Percentiles rank a stretch among this genome's conserved stretches.
Conservation (phyloP, 2,329 filamentous ascomycete genomes). For the Stemphylium vesicarium region DNA sequence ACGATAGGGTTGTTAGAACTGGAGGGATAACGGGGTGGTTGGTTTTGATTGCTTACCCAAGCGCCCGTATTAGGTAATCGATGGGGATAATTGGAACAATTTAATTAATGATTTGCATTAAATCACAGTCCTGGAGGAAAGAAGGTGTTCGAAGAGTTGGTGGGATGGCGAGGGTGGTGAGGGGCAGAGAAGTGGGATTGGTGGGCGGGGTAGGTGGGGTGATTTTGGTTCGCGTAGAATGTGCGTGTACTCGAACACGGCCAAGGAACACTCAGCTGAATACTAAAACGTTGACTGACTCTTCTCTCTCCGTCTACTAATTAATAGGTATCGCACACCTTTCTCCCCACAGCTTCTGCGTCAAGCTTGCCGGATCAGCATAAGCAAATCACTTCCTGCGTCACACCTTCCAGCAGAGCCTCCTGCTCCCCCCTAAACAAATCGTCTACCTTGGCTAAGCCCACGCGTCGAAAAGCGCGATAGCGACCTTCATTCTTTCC, state of each 20-base stretch:
- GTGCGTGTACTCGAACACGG: too few relatives aligned
- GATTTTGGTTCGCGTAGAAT: too few relatives aligned
- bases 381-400: neutral
- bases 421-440: neutral
- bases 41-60: constrained; percentile 3
- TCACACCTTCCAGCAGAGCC: neutral
- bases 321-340: too few relatives aligned
- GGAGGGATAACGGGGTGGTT: neutral
- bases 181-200: neutral
- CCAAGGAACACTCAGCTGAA: neutral
- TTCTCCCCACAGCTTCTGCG: too few relatives aligned
- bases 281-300: too few relatives aligned
- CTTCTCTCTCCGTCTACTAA: too few relatives aligned
- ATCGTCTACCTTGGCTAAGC: neutral
- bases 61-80: constrained; percentile 17
- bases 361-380: neutral
- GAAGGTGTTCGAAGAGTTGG: too few relatives aligned
- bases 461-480: neutral
- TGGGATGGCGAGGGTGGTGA: neutral
- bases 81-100: neutral
- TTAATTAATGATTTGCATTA: too few relatives aligned
- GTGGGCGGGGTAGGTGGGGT: neutral
- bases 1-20: constrained; percentile 1
- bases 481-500: neutral
- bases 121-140: too few relatives aligned